Evolutionary conservation across 148 eudicot species (phyloP).

Genomic region (Cornus suecica): DNA sequence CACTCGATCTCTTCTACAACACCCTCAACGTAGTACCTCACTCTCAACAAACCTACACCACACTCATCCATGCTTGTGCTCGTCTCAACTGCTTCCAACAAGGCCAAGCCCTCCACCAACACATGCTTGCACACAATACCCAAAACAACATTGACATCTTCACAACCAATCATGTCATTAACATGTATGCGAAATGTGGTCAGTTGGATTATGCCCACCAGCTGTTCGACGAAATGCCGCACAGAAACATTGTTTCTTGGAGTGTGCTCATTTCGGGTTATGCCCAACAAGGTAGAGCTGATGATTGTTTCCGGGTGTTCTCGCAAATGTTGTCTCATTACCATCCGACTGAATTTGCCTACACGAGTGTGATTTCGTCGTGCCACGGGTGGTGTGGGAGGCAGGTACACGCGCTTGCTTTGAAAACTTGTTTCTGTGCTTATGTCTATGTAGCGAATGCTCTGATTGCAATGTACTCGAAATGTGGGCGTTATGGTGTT

Average conservation of each 20-base stretch:
- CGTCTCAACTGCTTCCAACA: neutral
- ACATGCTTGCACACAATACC: constrained; percentile 18
- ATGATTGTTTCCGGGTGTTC: constrained; percentile 36
- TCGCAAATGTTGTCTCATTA: constrained; percentile 24
- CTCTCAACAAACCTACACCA: constrained; percentile 15
- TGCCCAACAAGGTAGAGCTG: constrained; percentile 15
- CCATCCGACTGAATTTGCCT: constrained; percentile 48
- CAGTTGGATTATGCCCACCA: constrained; percentile 17
- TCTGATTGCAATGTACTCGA: constrained; percentile 49
- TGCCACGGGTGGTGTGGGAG: constrained; percentile 33
- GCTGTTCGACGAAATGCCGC: constrained; percentile 37
- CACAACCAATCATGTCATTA: constrained; percentile 26
- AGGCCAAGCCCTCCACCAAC: constrained; percentile 13
- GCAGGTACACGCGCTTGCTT: constrained; percentile 44
- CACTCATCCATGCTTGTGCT: constrained; percentile 18
- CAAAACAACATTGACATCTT: neutral
- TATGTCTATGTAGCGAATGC: constrained; percentile 47
- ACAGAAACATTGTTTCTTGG: constrained; percentile 42
- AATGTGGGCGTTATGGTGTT: constrained; percentile 10
- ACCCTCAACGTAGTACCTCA: constrained; percentile 1
- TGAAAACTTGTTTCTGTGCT: constrained; percentile 38
- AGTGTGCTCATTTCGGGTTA: constrained; percentile 33
- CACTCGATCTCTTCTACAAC: constrained; percentile 11
- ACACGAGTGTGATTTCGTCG: constrained; percentile 35
- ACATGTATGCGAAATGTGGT: constrained; percentile 38